Evolutionary conservation across 768 basidiomycete species (phyloP), one percentile per base, ranked within the genome.

Genomic region (Boletus sp.): DNA sequence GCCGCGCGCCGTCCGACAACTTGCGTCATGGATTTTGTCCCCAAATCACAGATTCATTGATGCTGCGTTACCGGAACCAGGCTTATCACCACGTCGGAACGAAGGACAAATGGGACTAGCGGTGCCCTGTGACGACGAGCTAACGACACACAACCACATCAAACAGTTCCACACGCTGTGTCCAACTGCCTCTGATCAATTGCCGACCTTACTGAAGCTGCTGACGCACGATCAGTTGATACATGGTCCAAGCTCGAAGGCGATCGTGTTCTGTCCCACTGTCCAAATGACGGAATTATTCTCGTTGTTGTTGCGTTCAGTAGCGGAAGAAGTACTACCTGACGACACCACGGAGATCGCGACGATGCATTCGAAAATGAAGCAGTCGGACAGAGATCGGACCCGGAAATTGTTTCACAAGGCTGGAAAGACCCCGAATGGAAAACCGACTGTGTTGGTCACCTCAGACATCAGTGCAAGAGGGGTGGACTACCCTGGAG

Each of bases 401-500:
- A 49, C 54, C 85, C 52, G 62, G 53, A 7, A 25, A 29, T 54
- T n/a, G 30, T 68, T 59, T 42, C 51, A 15, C n/a, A 37, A 38
- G 19, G 49, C 55, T 29, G 48, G 51, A 34, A 57, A 48, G 33
- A 44, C 29, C n/a, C 56, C 1, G 17, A 66, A 72, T 2, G 76
- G 76, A 34, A 54, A 19, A 5, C 79, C 84, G 0, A 75, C 81
- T 3, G 74, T 97, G 30, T 80, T 96, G 48, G 77, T 97, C 60
- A 88, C 85, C 4, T 93, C 92, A 1, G 93, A 96, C 60, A 85
- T 96, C 6, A 93, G 90, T 29, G 91, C 92, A 21, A 83, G 92
- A 53, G 91, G 91, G 15, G 81, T 95, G 42, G 91, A 96, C 69
- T 96, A 95, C 67, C 92, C 92, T 8, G 83, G 82, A 19, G 89